Conservation (phyloP, 2,329 filamentous ascomycete species). For the Oidium heveae region DNA sequence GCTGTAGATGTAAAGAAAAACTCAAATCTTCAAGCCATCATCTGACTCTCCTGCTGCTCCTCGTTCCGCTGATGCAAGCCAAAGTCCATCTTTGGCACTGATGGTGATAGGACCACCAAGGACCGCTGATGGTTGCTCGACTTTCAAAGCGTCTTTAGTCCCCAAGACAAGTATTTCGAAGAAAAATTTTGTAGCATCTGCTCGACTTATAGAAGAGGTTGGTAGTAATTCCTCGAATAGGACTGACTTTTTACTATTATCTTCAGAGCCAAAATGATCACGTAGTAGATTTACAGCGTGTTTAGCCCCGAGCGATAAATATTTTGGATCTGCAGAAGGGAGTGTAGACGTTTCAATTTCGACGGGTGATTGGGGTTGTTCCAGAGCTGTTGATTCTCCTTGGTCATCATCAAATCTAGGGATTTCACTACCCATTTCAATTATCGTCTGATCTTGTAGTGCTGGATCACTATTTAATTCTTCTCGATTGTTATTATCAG, state of each 20-base stretch:
- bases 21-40: not conserved
- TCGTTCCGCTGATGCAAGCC: constrained; percentile 84
- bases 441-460: constrained; percentile 30
- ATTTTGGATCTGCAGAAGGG: constrained; percentile 54
- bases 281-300: constrained; percentile 88
- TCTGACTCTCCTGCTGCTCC: constrained; percentile 38
- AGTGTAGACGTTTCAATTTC: constrained; percentile 62
- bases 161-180: constrained; percentile 90
- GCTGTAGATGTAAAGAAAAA: too few species aligned
- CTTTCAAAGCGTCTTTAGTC: constrained; percentile 93
- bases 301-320: constrained; percentile 75
- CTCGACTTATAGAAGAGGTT: constrained; percentile 52
- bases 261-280: constrained; percentile 57
- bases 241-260: constrained; percentile 43
- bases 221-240: constrained; percentile 83
- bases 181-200: constrained; percentile 97
- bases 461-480: constrained; percentile 19
- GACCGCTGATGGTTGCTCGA: constrained; percentile 51
- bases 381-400: constrained; percentile 21
- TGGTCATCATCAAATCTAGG: constrained; percentile 20
- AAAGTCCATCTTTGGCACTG: constrained; percentile 78
- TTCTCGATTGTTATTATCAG: constrained; percentile 23
- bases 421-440: constrained; percentile 34
- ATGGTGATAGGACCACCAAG: constrained; percentile 65
- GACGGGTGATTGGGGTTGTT: constrained; percentile 16